Evolutionary conservation across 208 protist genomes (phyloP).

Genomic region (Wallacemonas sp.): DNA sequence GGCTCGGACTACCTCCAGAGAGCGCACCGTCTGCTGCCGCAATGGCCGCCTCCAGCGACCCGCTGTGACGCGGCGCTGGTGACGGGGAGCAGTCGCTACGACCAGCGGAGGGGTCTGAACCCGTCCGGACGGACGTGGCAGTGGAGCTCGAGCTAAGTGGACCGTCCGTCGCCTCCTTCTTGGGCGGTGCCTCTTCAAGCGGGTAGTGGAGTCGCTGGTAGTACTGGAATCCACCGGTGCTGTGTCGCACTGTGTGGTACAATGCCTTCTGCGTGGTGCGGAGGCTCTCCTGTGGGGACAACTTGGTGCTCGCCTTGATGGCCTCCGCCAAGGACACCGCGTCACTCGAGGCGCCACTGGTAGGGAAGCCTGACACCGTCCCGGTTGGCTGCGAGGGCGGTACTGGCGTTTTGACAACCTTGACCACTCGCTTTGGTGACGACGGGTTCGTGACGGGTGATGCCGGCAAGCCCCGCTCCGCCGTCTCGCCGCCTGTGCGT

Average conservation of each 20-base stretch:
- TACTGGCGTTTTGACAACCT: constrained; percentile 10
- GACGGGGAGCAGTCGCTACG: constrained; percentile 3
- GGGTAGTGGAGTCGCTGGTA: constrained; percentile 74
- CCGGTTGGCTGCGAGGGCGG: constrained; percentile 10
- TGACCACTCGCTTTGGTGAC: constrained; percentile 17
- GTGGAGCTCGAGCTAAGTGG: constrained; percentile 3
- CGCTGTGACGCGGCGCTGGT: constrained; percentile 29
- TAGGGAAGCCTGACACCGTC: too few relatives aligned
- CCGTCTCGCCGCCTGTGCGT: too few relatives aligned
- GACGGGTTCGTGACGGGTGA: constrained; percentile 1
- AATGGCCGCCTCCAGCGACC: background rate
- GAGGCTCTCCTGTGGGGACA: constrained; percentile 6
- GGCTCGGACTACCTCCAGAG: constrained; percentile 27
- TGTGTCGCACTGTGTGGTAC: constrained; percentile 45
- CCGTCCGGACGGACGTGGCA: background rate
- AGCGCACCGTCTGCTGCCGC: background rate
- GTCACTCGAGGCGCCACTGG: too few relatives aligned
- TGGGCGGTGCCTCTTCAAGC: constrained; percentile 29
- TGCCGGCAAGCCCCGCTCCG: constrained; percentile 17
- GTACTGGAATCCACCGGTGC: constrained; percentile 49
- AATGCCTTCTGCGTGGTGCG: constrained; percentile 32
- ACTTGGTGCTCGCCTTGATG: constrained; percentile 3
- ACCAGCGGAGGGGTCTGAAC: background rate
- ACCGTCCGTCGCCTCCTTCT: constrained; percentile 12
- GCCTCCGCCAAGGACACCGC: background rate